A percentile compares a stretch with the other conserved stretches of the same genome.
Evolutionary conservation across 176 grass and related monocot genomes (phyloP).

Genomic region (Carex cristatella): DNA sequence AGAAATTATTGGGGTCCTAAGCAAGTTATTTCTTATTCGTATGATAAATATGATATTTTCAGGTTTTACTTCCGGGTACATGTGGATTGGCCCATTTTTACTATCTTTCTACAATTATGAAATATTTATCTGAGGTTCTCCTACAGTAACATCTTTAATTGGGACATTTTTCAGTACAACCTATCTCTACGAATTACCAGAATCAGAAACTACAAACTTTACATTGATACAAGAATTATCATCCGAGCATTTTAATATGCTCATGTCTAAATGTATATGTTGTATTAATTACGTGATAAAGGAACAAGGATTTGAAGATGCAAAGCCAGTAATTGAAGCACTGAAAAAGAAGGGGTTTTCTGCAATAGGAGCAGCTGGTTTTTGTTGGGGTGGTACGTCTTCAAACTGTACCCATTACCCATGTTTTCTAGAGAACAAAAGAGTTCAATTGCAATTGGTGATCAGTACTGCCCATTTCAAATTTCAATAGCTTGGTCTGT

Average conservation of each 20-base stretch:
- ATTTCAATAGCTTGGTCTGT: background rate
- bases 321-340: conserved; percentile 25
- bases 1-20: too few species aligned
- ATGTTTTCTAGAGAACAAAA: background rate
- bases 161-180: background rate
- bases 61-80: background rate
- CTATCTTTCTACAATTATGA: background rate
- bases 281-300: background rate
- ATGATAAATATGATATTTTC: background rate
- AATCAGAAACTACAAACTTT: background rate
- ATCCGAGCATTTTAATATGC: background rate
- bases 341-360: conserved; percentile 23
- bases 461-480: background rate
- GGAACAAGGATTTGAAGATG: conserved; percentile 31
- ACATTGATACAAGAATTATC: background rate
- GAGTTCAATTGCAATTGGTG: background rate
- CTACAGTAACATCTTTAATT: background rate
- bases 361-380: conserved; percentile 29
- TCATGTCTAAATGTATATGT: background rate
- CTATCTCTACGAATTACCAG: background rate
- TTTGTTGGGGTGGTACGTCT: conserved; percentile 33
- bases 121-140: background rate
- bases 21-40: background rate
- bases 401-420: background rate
- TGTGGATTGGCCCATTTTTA: background rate